Percentiles rank a stretch among this genome's conserved stretches.
Evolutionary conservation across 805 yeast genomes (phyloP).

Genomic region (Wilhelminamyces savonicus): DNA sequence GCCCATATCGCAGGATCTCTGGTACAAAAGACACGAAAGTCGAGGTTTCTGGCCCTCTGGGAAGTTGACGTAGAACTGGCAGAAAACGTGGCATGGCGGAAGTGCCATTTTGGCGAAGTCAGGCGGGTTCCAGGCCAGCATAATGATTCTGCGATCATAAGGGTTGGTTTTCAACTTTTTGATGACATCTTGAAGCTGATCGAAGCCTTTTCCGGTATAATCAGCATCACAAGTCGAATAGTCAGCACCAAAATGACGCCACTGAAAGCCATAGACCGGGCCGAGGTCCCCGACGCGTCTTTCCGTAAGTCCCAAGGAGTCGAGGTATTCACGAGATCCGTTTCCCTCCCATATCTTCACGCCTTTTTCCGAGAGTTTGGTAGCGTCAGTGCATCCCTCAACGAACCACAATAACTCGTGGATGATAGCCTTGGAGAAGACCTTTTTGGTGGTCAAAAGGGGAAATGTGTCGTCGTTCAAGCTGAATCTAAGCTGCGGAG

Average conservation of each 20-base stretch:
- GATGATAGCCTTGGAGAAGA: conserved; percentile 82
- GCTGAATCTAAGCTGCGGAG: conserved; percentile 87
- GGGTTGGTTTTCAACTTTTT: conserved; percentile 81
- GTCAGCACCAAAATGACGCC: conserved; percentile 98
- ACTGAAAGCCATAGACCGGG: conserved; percentile 97
- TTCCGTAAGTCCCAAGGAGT: conserved; percentile 69
- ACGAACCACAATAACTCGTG: conserved; percentile 93
- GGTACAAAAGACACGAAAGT: conserved; percentile 85
- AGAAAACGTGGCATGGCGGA: conserved; percentile 97
- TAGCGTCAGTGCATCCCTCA: conserved; percentile 84
- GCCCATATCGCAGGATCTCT: conserved; percentile 99
- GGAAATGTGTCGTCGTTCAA: conserved; percentile 74
- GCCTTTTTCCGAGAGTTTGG: conserved; percentile 68
- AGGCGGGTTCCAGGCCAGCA: conserved; percentile 99
- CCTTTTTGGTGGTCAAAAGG: conserved; percentile 85
- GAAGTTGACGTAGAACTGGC: conserved; percentile 89
- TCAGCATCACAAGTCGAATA: conserved; percentile 83
- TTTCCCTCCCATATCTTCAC: conserved; percentile 99
- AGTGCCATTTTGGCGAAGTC: conserved; percentile 92
- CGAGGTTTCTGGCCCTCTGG: conserved; percentile 54
- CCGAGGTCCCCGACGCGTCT: conserved; percentile 94
- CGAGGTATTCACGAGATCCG: conserved; percentile 88
- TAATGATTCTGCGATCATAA: conserved; percentile 85
- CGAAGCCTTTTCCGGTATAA: conserved; percentile 83
- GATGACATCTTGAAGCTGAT: conserved; percentile 79